Base-by-base conservation (phyloP, 345 rosid genomes). In the Camelina sativa region DNA sequence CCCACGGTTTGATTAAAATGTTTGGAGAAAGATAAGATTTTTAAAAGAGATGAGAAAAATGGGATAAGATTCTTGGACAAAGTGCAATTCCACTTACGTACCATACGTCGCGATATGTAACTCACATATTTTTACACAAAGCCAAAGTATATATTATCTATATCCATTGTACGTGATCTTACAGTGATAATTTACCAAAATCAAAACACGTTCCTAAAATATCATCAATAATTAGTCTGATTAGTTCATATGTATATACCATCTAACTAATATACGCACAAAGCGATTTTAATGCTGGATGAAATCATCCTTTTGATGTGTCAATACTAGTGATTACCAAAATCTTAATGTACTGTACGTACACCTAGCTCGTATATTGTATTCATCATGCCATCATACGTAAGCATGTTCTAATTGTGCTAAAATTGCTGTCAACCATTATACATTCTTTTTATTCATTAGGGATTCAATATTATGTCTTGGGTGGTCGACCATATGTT, bases 21-120 rank as follows among this genome's bases (percentile, higher is more conserved):
- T 62, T 40, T 43, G 41, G 32, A 60, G 63, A 41, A 62, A 62
- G 75, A 76, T 69, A 76, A 62, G 70, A 62, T 62, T 62, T 57
- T 69, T 23, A 28, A 61, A 62, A 66, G 35, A 53, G 16, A 34
- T 19, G 48, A 50, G 6, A 38, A 2, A 61, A 44, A 69, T 35
- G 58, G 22, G 80, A 76, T 76, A 76, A 76, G 71, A 62, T 76
- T 76, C 79, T 76, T 76, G 75, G 59, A 76, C 65, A 34, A 11
- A 76, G 71, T 76, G 80, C 80, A 57, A 47, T 65, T 44, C 71
- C 71, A 64, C 64, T 64, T 73, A 54, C 22, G n/a, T 64, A 32
- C 64, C 53, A 53, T 51, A 41, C 34, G 60, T 58, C 22, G 57
- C 7, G 47, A 58, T 57, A 34, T 34, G 37, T 34, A 19, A 47